Percentiles rank a stretch among this genome's conserved stretches.
These are phyloP conservation scores for Komagataella populi DNA, from an alignment of 805 yeast genomes.

Conservation along the genomic window DNA sequence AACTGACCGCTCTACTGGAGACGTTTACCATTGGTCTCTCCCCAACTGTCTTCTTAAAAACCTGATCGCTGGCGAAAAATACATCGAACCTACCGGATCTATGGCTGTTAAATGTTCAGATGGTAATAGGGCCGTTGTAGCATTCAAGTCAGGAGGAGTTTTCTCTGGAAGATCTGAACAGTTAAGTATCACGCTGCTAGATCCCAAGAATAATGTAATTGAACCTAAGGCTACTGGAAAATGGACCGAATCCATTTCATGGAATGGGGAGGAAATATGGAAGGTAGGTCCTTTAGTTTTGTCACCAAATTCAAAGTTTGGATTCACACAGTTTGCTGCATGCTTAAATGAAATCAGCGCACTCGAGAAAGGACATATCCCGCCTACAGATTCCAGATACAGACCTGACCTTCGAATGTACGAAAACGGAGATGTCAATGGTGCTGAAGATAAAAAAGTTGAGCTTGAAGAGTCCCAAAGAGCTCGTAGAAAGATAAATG, in stretches of 20 bases:
- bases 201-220: constrained; percentile 20
- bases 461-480: constrained; percentile 73
- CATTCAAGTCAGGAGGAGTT: constrained; percentile 72
- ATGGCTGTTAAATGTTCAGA: constrained; percentile 52
- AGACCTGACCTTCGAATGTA: constrained; percentile 77
- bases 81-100: constrained; percentile 70
- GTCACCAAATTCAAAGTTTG: constrained; percentile 53
- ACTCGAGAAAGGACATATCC: constrained; percentile 47
- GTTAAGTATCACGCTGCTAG: constrained; percentile 29
- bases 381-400: constrained; percentile 82
- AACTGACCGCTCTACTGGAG: constrained; percentile 45
- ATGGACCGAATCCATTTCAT: constrained; percentile 64
- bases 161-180: constrained; percentile 79
- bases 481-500: constrained; percentile 47
- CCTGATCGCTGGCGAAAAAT: constrained; percentile 89
- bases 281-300: constrained; percentile 49
- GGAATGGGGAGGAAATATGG: constrained; percentile 45
- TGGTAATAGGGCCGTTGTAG: constrained; percentile 60
- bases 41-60: constrained; percentile 79
- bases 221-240: constrained; percentile 40
- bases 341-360: constrained; percentile 66
- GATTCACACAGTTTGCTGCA: constrained; percentile 76
- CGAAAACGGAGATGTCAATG: constrained; percentile 53
- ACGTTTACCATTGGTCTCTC: constrained; percentile 65
- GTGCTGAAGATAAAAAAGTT: constrained; percentile 61